phyloP scores from a whole-genome alignment of 2,329 filamentous ascomycete species.

The Cytospora paraplurivora region DNA sequence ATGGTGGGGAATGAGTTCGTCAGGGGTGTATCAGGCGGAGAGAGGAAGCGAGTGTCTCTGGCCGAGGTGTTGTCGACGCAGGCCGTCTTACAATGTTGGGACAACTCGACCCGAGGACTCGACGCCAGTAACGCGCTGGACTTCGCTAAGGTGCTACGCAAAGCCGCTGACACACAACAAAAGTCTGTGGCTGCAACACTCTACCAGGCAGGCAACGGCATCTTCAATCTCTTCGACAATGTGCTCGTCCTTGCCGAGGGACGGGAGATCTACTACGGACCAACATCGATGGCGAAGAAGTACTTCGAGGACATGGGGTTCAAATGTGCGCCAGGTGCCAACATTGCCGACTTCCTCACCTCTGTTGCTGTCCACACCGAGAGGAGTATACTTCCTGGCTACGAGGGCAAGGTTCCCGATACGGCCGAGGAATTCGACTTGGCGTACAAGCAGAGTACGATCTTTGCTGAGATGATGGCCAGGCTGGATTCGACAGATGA shows the following conservation, averaged over 20 bases:
- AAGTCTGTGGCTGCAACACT: slow-evolving; percentile 64
- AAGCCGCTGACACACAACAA: slow-evolving; percentile 64
- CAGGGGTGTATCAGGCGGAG: slow-evolving; percentile 59
- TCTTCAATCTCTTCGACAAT: slow-evolving; percentile 72
- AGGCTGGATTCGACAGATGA: neutral
- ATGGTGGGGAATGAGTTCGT: slow-evolving; percentile 54
- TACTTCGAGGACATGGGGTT: slow-evolving; percentile 70
- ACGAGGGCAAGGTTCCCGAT: slow-evolving; percentile 60
- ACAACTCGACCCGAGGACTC: slow-evolving; percentile 66
- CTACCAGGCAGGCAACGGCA: slow-evolving; percentile 71
- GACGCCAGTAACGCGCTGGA: slow-evolving; percentile 59
- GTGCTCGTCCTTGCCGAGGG: slow-evolving; percentile 68
- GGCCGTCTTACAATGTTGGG: slow-evolving; percentile 53
- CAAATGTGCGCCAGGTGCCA: slow-evolving; percentile 61
- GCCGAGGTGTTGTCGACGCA: neutral
- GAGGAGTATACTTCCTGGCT: slow-evolving; percentile 59
- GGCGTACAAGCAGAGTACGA: slow-evolving; percentile 44
- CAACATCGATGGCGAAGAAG: slow-evolving; percentile 57
- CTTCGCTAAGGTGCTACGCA: slow-evolving; percentile 60
- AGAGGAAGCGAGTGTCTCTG: slow-evolving; percentile 42
- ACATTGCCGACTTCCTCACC: slow-evolving; percentile 67
- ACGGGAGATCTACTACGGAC: slow-evolving; percentile 66
- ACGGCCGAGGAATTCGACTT: slow-evolving; percentile 62
- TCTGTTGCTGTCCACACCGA: slow-evolving; percentile 55
- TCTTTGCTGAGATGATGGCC: slow-evolving; percentile 34